Evolutionary conservation across 2,329 filamentous ascomycete species (phyloP).

Genomic region (Neopestalotiopsis clavispora): DNA sequence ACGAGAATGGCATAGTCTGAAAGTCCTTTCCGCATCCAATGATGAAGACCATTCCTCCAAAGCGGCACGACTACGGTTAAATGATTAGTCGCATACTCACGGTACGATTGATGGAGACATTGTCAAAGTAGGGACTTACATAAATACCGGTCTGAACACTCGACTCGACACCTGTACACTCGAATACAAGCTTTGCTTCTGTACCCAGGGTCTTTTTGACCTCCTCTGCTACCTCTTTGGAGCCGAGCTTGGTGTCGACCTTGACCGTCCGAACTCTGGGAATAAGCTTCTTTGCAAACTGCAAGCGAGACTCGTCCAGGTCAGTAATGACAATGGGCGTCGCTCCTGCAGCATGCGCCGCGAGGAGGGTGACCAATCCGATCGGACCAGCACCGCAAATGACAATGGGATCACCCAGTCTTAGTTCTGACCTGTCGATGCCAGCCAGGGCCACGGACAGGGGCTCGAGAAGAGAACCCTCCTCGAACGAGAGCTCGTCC

Average conservation of each 20-base stretch:
- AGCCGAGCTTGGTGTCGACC: not conserved
- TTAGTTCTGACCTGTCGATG: slow-evolving; percentile 42
- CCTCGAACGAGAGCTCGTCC: slow-evolving; percentile 39
- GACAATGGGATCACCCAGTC: slow-evolving; percentile 42
- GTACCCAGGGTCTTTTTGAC: not conserved
- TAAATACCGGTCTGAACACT: slow-evolving; percentile 1
- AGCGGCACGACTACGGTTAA: not conserved
- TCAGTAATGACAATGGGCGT: slow-evolving; percentile 44
- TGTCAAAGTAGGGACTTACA: not conserved
- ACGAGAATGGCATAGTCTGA: not conserved
- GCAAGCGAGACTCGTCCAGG: not conserved
- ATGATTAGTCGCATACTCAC: not conserved
- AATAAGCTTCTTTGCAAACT: not conserved
- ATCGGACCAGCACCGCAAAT: slow-evolving; percentile 43
- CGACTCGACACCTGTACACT: slow-evolving; percentile 6
- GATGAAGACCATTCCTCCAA: slow-evolving; percentile 4
- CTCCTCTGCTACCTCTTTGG: not conserved
- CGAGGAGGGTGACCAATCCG: slow-evolving; percentile 42
- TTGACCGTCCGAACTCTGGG: not conserved
- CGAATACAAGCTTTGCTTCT: not conserved
- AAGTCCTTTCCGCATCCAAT: slow-evolving; percentile 6
- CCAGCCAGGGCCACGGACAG: slow-evolving; percentile 51
- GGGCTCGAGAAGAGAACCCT: slow-evolving; percentile 53
- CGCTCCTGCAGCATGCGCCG: slow-evolving; percentile 48
- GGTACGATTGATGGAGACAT: not conserved